Conservation (phyloP, 345 rosid species). For the Eucalyptus sideroxylon region DNA sequence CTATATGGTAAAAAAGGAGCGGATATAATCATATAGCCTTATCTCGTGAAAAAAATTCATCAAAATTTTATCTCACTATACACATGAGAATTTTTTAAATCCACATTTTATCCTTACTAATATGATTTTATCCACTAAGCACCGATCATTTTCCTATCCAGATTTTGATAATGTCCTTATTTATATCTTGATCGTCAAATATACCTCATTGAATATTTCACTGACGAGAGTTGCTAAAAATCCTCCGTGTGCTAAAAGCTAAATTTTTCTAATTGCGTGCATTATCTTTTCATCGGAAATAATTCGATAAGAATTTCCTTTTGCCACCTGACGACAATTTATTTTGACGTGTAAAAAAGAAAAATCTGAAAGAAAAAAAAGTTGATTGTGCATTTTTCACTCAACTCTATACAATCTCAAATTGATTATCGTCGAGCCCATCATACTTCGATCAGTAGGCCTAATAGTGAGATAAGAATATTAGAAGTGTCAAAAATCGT, state of each 20-base stretch:
- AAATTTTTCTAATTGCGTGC: not conserved
- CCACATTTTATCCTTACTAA: not conserved
- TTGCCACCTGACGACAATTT: not conserved
- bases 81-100: not conserved
- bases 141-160: not conserved
- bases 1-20: not conserved
- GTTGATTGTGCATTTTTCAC: not conserved
- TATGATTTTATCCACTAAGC: not conserved
- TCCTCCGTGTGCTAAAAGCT: not conserved
- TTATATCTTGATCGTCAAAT: not conserved
- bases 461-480: not conserved
- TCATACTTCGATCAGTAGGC: not conserved
- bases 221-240: no score
- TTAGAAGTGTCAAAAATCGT: no score
- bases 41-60: not conserved
- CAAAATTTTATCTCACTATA: not conserved
- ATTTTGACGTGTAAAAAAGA: not conserved
- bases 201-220: no score
- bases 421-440: not conserved
- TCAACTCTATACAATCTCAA: not conserved
- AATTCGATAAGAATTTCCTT: not conserved
- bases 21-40: not conserved
- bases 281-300: not conserved
- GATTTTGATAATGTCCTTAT: not conserved
- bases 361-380: not conserved